Base-by-base conservation (phyloP, 805 yeast species). In the Kuraishia molischiana region DNA sequence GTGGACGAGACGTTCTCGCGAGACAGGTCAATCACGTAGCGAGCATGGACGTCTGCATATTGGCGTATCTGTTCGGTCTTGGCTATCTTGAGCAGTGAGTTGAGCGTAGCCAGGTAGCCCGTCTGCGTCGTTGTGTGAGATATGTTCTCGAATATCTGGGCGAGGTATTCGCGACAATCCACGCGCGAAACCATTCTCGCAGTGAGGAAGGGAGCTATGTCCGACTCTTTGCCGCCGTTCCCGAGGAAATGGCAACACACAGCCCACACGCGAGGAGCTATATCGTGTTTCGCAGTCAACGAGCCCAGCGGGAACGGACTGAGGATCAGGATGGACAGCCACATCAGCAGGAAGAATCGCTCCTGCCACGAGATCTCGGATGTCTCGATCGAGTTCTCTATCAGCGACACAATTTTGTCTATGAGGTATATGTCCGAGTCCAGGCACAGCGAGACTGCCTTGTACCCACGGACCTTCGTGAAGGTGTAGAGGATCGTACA, bases 311-410 rank as follows among this genome's bases (percentile, higher is more conserved):
- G 67, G 50, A 89, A 87, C 0, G 97, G 97, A 0, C 79, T 74
- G n/a, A 83, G 59, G 0, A 77, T 69, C 18, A 87, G 58, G 8
- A 79, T 74, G 0, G 80, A 69, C 8, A 85, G 64, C 95, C 95
- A 89, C 3, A 82, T 60, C 6, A 86, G 55, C 31, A 77, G 50
- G 9, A 79, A 55, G 40, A 62, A 77, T 26, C 59, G 51, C 22
- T 62, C 62, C 35, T 68, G 63, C 84, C 81, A 75, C 14, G 35
- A n/a, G 5, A 44, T 33, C 4, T 36, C 37, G 38, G 50, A 20
- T 21, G 28, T 9, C 43, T 42, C 8, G 41, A 34, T 2, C 21
- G 39, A 19, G 34, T 6, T 5, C 41, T 34, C 48, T 9, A 69
- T 39, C 17, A 46, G 41, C 3, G 36, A 29, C 1, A 67, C 15